These are phyloP conservation scores for Ophiocordyceps camponoti-saundersi DNA, from an alignment of 2,329 filamentous ascomycete genomes.

Conservation along the genomic window DNA sequence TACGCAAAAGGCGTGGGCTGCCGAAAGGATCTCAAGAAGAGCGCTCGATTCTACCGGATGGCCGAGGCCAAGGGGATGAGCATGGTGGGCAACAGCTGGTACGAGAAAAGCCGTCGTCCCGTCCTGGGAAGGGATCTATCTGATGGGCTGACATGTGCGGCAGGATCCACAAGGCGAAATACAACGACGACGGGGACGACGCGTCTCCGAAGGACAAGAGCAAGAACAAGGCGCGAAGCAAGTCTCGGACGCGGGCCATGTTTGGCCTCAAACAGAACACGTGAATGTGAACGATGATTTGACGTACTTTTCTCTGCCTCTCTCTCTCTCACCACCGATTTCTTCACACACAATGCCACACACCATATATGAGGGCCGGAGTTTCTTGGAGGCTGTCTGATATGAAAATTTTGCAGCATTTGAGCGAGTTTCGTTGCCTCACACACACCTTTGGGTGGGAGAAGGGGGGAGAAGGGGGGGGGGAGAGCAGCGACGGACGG, in stretches of 20 bases:
- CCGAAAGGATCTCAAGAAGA: slow-evolving; percentile 92
- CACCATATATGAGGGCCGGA: not conserved
- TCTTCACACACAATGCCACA: not conserved
- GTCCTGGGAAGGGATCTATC: not conserved
- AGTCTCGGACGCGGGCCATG: slow-evolving; percentile 58
- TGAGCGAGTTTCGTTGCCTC: not conserved
- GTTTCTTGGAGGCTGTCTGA: not conserved
- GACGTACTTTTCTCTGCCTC: not conserved
- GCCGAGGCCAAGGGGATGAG: slow-evolving; percentile 88
- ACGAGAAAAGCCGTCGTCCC: slow-evolving; percentile 24
- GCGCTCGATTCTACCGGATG: slow-evolving; percentile 74
- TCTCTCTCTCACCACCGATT: not conserved
- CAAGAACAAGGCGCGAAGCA: slow-evolving; percentile 53
- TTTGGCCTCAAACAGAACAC: slow-evolving; percentile 34
- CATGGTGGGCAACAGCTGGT: slow-evolving; percentile 99
- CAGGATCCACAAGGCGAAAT: slow-evolving; percentile 96
- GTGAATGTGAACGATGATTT: not conserved
- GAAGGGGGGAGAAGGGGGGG: too few species aligned
- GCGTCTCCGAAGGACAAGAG: slow-evolving; percentile 23
- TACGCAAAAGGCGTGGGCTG: slow-evolving; percentile 87
- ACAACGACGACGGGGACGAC: slow-evolving; percentile 45
- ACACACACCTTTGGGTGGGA: not conserved
- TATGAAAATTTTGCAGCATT: not conserved
- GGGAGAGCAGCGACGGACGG: not conserved
- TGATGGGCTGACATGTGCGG: not conserved